A percentile compares a stretch with the other conserved stretches of the same genome.
Conservation (phyloP, 371 early-diverging fungal genomes). For the Syncephalastrum contaminatum region DNA sequence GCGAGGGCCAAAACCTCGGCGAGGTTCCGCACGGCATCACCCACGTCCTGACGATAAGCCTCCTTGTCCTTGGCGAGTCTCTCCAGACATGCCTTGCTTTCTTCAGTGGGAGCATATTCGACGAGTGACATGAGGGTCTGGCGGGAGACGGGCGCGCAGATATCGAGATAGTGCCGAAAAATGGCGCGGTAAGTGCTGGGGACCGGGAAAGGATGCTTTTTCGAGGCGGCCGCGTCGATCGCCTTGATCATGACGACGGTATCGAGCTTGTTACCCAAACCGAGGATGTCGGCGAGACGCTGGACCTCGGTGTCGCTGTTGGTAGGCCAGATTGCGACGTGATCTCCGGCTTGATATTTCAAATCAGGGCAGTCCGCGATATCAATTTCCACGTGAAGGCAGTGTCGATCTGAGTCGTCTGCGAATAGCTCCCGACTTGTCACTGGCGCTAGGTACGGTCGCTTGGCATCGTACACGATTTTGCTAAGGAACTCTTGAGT, state of each 20-base stretch:
- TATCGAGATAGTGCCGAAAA: slow-evolving; percentile 90
- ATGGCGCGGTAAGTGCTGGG: slow-evolving; percentile 86
- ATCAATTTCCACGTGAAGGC: slow-evolving; percentile 93
- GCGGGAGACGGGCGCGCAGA: slow-evolving; percentile 70
- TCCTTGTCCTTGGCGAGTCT: slow-evolving; percentile 74
- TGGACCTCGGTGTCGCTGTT: slow-evolving; percentile 80
- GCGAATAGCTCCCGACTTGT: slow-evolving; percentile 65
- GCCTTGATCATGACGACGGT: slow-evolving; percentile 58
- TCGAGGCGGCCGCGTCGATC: slow-evolving; percentile 67
- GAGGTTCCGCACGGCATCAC: slow-evolving; percentile 62
- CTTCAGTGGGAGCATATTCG: slow-evolving; percentile 58
- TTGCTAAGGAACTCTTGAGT: slow-evolving; percentile 19
- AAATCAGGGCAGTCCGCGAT: slow-evolving; percentile 70
- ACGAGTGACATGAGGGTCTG: slow-evolving; percentile 59
- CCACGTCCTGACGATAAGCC: slow-evolving; percentile 58
- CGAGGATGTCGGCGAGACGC: slow-evolving; percentile 61
- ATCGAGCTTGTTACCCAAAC: slow-evolving; percentile 67
- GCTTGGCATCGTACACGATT: slow-evolving; percentile 70
- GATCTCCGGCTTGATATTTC: slow-evolving; percentile 91
- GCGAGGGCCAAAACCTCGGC: slow-evolving; percentile 62
- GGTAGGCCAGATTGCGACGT: slow-evolving; percentile 91
- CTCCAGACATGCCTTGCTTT: slow-evolving; percentile 48
- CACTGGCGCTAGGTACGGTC: slow-evolving; percentile 75
- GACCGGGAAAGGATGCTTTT: slow-evolving; percentile 81
- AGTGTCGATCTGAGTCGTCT: slow-evolving; percentile 69